Evolutionary conservation across 495 filamentous ascomycete species (phyloP).

Genomic region (Podospora pseudopauciseta): DNA sequence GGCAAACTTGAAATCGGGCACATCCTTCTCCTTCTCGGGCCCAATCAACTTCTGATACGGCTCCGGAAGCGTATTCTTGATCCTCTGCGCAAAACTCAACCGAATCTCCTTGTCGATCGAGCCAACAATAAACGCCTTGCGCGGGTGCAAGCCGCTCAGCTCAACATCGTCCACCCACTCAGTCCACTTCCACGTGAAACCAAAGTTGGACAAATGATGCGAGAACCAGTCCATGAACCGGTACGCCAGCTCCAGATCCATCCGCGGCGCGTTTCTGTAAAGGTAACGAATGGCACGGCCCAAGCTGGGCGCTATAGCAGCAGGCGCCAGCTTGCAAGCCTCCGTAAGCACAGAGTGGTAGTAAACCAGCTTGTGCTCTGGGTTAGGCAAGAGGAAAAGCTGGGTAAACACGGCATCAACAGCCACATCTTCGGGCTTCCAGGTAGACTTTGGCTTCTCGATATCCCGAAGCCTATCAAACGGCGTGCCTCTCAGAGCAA

Average conservation of each 20-base stretch:
- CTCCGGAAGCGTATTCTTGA: constrained; percentile 87
- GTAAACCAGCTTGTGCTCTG: constrained; percentile 93
- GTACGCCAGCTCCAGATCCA: constrained; percentile 83
- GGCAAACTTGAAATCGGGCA: constrained; percentile 88
- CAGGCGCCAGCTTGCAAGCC: constrained; percentile 89
- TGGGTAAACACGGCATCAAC: constrained; percentile 97
- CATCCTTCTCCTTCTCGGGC: constrained; percentile 86
- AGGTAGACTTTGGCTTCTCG: constrained; percentile 65
- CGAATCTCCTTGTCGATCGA: constrained; percentile 96
- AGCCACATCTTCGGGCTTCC: constrained; percentile 97
- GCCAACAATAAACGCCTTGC: constrained; percentile 87
- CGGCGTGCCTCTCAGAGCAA: constrained; percentile 86
- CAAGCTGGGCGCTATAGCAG: constrained; percentile 90
- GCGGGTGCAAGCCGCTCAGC: constrained; percentile 71
- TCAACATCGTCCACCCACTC: constrained; percentile 92
- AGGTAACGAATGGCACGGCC: constrained; percentile 91
- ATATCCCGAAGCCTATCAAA: constrained; percentile 85
- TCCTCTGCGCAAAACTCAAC: constrained; percentile 91
- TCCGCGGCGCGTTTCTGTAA: constrained; percentile 70
- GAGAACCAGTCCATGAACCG: constrained; percentile 97
- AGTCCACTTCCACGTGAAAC: constrained; percentile 99
- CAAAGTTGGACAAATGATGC: constrained; percentile 97
- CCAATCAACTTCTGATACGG: constrained; percentile 79
- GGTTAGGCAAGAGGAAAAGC: constrained; percentile 77
- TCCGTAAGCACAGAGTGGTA: constrained; percentile 94